These are phyloP conservation scores for Entophlyctis luteolus DNA, from an alignment of 192 early-diverging fungal species.

Conservation along the genomic window DNA sequence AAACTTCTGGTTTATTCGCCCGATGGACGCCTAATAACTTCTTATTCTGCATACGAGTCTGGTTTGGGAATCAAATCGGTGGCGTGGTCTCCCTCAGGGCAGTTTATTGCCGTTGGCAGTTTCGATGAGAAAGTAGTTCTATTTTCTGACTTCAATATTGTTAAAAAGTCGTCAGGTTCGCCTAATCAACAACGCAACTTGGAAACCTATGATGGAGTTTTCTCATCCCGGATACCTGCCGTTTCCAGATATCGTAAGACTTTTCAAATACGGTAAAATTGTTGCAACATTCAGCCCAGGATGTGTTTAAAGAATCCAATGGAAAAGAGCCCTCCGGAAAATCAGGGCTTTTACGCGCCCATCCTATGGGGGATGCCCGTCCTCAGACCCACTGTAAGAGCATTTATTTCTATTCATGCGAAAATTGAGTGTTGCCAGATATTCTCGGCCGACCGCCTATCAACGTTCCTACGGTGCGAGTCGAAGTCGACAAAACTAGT, in stretches of 20 bases:
- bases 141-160: background rate
- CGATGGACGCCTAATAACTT: slow-evolving; percentile 51
- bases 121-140: slow-evolving; percentile 74
- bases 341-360: slow-evolving; percentile 23
- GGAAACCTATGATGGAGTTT: slow-evolving; percentile 64
- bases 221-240: slow-evolving; percentile 44
- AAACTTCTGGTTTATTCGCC: slow-evolving; percentile 67
- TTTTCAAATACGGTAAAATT: background rate
- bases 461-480: slow-evolving; percentile 47
- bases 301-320: slow-evolving; percentile 34
- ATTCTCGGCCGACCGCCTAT: slow-evolving; percentile 52
- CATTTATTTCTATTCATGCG: background rate
- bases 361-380: background rate
- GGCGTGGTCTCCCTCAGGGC: slow-evolving; percentile 68
- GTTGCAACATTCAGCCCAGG: background rate
- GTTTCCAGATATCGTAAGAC: slow-evolving; percentile 29
- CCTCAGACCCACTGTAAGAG: slow-evolving; percentile 38
- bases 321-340: slow-evolving; percentile 6
- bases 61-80: slow-evolving; percentile 76
- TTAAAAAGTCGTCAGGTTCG: slow-evolving; percentile 46
- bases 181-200: slow-evolving; percentile 67
- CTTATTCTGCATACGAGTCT: slow-evolving; percentile 50
- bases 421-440: slow-evolving; percentile 39
- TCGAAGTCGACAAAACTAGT: slow-evolving; percentile 68
- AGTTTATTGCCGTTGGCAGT: slow-evolving; percentile 78